These are phyloP conservation scores for Pseudopithomyces chartarum DNA, from an alignment of 2,329 filamentous ascomycete species.

Conservation along the genomic window DNA sequence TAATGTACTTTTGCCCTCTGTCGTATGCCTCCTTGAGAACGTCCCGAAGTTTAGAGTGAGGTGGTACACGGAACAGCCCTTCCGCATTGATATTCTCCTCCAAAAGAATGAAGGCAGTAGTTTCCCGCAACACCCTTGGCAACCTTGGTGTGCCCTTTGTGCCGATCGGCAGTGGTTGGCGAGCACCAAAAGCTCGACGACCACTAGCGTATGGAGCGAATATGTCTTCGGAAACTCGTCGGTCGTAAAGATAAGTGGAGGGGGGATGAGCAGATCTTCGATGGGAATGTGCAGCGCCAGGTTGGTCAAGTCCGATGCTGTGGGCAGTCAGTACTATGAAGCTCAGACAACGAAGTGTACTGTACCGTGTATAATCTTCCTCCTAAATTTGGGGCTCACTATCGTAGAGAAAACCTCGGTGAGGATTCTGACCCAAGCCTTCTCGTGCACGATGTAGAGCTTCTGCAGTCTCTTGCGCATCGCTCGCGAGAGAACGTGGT, in stretches of 20 bases:
- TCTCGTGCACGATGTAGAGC: constrained; percentile 63
- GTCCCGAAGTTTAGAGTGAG: constrained; percentile 55
- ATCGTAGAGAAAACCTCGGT: constrained; percentile 62
- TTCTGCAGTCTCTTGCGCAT: constrained; percentile 61
- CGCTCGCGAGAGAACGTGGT: constrained; percentile 59
- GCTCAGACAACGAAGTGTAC: not conserved
- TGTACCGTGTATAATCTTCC: constrained; percentile 61
- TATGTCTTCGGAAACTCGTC: constrained; percentile 55
- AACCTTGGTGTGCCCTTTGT: constrained; percentile 53
- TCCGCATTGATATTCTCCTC: constrained; percentile 55
- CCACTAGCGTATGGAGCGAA: constrained; percentile 53
- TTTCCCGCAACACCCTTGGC: constrained; percentile 58
- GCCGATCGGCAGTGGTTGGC: constrained; percentile 54
- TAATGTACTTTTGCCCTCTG: constrained; percentile 58
- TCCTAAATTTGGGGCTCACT: constrained; percentile 61
- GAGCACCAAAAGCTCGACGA: constrained; percentile 53
- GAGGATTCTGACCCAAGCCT: constrained; percentile 61
- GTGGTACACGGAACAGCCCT: constrained; percentile 60
- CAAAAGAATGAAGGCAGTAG: constrained; percentile 57
- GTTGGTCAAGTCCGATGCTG: constrained; percentile 55
- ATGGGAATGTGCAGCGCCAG: constrained; percentile 58
- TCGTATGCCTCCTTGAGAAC: constrained; percentile 61
- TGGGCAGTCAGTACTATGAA: constrained; percentile 16
- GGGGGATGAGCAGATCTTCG: constrained; percentile 59
- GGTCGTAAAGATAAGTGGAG: constrained; percentile 59